Evolutionary conservation across 2,329 filamentous ascomycete species (phyloP).

Genomic region (Penicillium verrucosum): DNA sequence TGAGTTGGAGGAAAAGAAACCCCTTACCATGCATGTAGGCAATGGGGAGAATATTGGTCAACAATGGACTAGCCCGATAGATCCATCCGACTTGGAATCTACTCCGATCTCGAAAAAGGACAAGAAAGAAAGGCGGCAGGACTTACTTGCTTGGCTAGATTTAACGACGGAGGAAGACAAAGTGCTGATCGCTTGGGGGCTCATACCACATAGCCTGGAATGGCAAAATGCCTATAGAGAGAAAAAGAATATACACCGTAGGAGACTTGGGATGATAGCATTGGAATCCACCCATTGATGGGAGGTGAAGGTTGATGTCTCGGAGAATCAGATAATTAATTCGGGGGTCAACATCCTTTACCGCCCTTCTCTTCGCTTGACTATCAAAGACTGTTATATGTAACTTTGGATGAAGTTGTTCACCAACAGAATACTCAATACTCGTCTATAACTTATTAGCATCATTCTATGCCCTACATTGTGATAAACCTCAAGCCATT

Average conservation of each 20-base stretch:
- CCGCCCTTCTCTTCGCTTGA: background rate
- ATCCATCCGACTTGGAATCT: background rate
- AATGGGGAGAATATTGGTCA: background rate
- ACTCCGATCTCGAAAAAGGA: background rate
- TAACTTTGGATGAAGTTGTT: background rate
- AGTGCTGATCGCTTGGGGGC: slow-evolving; percentile 8
- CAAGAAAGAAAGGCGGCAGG: slow-evolving; percentile 4
- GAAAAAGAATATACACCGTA: slow-evolving; percentile 9
- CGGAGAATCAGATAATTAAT: too few species aligned
- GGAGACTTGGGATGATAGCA: background rate
- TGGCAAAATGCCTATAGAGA: slow-evolving; percentile 8
- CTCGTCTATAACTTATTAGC: background rate
- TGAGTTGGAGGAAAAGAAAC: background rate
- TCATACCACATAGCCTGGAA: slow-evolving; percentile 12
- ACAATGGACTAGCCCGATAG: background rate
- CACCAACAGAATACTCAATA: background rate
- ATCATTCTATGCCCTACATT: background rate
- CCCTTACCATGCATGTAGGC: background rate
- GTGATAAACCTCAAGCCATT: background rate
- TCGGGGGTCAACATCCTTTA: background rate
- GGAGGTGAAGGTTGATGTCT: background rate
- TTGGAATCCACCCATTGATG: background rate
- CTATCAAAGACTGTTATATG: background rate
- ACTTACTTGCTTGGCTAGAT: slow-evolving; percentile 12
- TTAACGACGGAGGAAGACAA: slow-evolving; percentile 12